A percentile compares a stretch with the other conserved stretches of the same genome.
phyloP scores from a whole-genome alignment of 2,329 filamentous ascomycete genomes.

The Diaporthe caulivora region DNA sequence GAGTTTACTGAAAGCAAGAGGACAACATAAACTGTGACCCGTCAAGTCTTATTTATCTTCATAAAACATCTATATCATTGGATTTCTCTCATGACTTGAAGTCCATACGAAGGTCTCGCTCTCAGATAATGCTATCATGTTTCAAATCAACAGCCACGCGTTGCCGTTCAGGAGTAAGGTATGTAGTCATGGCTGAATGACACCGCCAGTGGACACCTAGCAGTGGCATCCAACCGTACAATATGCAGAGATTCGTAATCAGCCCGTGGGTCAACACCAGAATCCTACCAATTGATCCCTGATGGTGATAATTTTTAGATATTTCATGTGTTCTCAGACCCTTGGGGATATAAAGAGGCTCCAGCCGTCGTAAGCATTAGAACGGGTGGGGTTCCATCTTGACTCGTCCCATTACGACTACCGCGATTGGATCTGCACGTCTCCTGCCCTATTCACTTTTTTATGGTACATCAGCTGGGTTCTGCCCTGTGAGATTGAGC shows the following conservation, averaged over 20 bases:
- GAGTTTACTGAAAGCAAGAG: neutral
- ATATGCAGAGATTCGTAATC: constrained; percentile 1
- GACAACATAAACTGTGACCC: neutral
- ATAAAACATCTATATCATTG: neutral
- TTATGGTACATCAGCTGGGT: neutral
- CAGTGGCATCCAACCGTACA: neutral
- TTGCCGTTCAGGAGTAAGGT: constrained; percentile 1
- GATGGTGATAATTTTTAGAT: neutral
- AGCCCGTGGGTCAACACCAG: neutral
- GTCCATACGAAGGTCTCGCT: neutral
- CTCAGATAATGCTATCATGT: neutral
- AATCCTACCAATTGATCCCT: neutral
- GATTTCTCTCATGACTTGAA: neutral
- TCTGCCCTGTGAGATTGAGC: neutral
- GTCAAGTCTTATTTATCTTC: neutral
- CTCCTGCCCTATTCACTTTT: neutral
- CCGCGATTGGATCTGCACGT: neutral
- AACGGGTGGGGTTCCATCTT: constrained; percentile 13
- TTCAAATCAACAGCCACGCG: constrained; percentile 18
- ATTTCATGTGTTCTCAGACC: constrained; percentile 3
- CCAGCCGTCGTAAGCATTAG: neutral
- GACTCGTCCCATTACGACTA: constrained; percentile 15
- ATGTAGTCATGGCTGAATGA: neutral
- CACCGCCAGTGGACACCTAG: neutral
- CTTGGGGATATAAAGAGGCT: neutral